Evolutionary conservation across 257 asterid genomes (phyloP), one percentile per base, ranked within the genome.

Genomic region (Thymus mandschuricus): DNA sequence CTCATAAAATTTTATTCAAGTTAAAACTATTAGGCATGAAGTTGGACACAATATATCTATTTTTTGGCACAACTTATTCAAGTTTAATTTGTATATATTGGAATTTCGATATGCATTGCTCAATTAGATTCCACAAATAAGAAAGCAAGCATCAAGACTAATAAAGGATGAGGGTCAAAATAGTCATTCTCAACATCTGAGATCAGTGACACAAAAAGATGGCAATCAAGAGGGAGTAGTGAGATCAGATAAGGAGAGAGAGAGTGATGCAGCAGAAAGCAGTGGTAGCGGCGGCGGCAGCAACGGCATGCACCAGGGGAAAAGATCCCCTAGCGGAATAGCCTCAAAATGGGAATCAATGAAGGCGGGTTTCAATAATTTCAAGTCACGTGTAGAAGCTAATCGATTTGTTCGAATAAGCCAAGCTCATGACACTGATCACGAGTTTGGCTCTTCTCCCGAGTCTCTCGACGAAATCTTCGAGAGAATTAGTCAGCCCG

Each of bases 401-500:
- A 86, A 79, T 67, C 86, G 49, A 70, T 88, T 88, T 73, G 76
- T 86, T 21, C 87, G 89, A 31, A 30, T 88, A 5, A 52, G 78
- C n/a, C 88, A 84, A 46, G 72, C 30, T 71, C 84, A 75, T 52
- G 90, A 84, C 61, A 12, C 52, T 12, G 73, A 69, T 6, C 82
- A 69, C 66, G 63, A 72, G 1, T 81, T 40, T 1, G 68, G 43
- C 38, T 75, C 89, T 5, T 78, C 92, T 10, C 65, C 85, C 10
- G 91, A 87, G 76, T 86, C 95, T 43, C 86, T 90, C 1, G 92
- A 86, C 45, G 87, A 86, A 15, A 88, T 90, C 71, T 87, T 88
- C 43, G 87, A 82, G 75, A 82, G 87, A 74, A 82, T 88, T 55
- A 79, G 79, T 44, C 73, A 77, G 70, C 88, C 88, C 15, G 21